Base-by-base conservation (phyloP, 495 filamentous ascomycete species). In the Evernia prunastri region DNA sequence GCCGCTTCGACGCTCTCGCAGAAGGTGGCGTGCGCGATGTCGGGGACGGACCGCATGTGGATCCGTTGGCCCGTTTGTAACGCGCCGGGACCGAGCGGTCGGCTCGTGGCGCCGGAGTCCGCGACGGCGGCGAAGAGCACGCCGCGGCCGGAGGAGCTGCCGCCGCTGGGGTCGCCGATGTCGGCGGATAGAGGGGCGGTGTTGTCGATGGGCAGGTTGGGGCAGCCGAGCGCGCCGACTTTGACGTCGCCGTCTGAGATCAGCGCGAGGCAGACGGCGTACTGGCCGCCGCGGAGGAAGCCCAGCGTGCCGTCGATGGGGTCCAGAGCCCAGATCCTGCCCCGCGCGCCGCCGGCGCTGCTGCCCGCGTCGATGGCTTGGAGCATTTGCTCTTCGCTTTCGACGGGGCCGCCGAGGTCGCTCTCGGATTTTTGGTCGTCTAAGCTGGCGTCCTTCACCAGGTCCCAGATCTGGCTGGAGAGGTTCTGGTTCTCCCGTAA, bases 271-370 rank as follows among this genome's bases (percentile, higher is more conserved):
- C 92, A 96, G 36, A 99, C 90, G 29, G 94, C 94, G 72, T 99
- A 99, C 77, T 99, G 94, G 23, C 91, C 94, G n/a, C 95, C 95
- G 57, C 94, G 82, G 59, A 99, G 80, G 77, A 99, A 99, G 33
- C 94, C 94, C 75, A 95, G 94, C 61, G 94, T 99, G 54, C 94
- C 94, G 74, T 99, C 94, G 64, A 99, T 96, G 43, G 94, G 94
- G 76, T 99, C 94, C 56, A 99, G 81, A 25, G 94, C 90, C 94
- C 94, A 99, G 75, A 97, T 91, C 64, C 94, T 82, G 33, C 94
- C 94, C 68, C 82, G 83, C 56, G 79, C 67, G 25, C 94, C 94
- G 65, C 95, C 94, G 49, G 82, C 74, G 70, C 88, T 91, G 65
- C 87, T 87, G 47, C 94, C 94, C 57, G 79, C 76, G 76, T 96